Evolutionary conservation across 2,329 filamentous ascomycete genomes (phyloP).

Genomic region (Harringtonia aguacate): DNA sequence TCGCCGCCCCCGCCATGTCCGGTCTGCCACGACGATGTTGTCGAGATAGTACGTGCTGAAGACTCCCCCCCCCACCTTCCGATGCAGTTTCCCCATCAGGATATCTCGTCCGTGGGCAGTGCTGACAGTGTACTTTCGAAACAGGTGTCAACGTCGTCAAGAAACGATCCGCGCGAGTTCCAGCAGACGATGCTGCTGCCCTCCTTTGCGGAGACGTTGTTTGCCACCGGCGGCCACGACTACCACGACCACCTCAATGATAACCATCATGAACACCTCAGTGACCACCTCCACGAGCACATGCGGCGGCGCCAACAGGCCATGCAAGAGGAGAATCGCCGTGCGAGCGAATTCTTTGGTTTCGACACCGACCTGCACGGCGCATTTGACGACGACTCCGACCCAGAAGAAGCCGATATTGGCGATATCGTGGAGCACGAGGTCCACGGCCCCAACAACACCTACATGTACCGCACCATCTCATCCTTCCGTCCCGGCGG

Average conservation of each 20-base stretch:
- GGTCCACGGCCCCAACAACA: slow-evolving; percentile 26
- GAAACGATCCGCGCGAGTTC: too few species aligned
- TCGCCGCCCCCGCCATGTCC: slow-evolving; percentile 70
- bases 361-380: slow-evolving; percentile 7
- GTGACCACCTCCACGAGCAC: not conserved
- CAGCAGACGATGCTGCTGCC: too few species aligned
- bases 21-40: slow-evolving; percentile 65
- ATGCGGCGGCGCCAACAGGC: not conserved
- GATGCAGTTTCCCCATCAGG: too few species aligned
- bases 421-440: slow-evolving; percentile 46
- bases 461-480: slow-evolving; percentile 24
- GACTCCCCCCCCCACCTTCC: too few species aligned
- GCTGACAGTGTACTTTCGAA: too few species aligned
- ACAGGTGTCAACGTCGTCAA: not conserved
- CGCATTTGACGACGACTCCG: slow-evolving; percentile 32
- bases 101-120: too few species aligned
- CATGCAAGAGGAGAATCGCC: too few species aligned
- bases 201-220: not conserved
- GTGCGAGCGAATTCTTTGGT: too few species aligned
- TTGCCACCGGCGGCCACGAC: slow-evolving; percentile 2
- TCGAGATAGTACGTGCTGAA: slow-evolving; percentile 63
- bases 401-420: slow-evolving; percentile 49
- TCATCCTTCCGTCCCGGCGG: slow-evolving; percentile 13
- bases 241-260: slow-evolving; percentile 12
- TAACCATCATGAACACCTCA: too few species aligned